phyloP scores from a whole-genome alignment of 1,284 basidiomycete species.

The Trametes pubescens region DNA sequence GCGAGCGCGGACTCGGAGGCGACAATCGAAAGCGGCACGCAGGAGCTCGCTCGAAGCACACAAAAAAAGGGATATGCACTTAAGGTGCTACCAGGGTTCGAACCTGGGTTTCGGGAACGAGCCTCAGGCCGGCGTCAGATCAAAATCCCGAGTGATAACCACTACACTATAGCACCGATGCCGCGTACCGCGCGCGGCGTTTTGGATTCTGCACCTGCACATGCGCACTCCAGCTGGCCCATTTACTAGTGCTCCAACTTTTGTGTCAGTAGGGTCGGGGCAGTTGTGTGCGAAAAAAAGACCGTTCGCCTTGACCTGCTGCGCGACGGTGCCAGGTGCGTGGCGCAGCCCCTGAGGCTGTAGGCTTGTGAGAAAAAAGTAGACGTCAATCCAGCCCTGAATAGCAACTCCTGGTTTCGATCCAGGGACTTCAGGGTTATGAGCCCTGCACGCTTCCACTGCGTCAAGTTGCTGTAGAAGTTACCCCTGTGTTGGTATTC shows the following conservation, averaged over 20 bases:
- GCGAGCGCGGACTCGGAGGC: too few species aligned
- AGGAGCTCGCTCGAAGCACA: neutral
- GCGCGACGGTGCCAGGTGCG: too few species aligned
- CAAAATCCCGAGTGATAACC: slow-evolving; percentile 35
- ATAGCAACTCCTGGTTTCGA: slow-evolving; percentile 37
- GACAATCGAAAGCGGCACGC: too few species aligned
- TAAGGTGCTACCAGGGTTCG: slow-evolving; percentile 33
- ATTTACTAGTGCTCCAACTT: too few species aligned
- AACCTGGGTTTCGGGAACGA: slow-evolving; percentile 33
- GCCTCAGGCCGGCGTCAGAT: too few species aligned
- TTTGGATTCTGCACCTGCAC: too few species aligned
- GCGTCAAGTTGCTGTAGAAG: slow-evolving; percentile 33
- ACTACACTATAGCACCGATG: slow-evolving; percentile 31
- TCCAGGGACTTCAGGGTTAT: slow-evolving; percentile 37
- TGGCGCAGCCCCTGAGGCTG: too few species aligned
- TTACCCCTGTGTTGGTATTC: too few species aligned
- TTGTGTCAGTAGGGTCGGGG: too few species aligned
- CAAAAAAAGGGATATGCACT: neutral
- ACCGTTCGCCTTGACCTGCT: too few species aligned
- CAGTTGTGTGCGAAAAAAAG: too few species aligned
- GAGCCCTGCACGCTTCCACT: slow-evolving; percentile 38
- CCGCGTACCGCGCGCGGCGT: neutral
- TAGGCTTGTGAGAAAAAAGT: neutral
- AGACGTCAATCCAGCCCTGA: neutral
- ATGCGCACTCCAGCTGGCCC: too few species aligned